Evolutionary conservation across 768 basidiomycete species (phyloP).

Genomic region (Fomitopsis serialis): DNA sequence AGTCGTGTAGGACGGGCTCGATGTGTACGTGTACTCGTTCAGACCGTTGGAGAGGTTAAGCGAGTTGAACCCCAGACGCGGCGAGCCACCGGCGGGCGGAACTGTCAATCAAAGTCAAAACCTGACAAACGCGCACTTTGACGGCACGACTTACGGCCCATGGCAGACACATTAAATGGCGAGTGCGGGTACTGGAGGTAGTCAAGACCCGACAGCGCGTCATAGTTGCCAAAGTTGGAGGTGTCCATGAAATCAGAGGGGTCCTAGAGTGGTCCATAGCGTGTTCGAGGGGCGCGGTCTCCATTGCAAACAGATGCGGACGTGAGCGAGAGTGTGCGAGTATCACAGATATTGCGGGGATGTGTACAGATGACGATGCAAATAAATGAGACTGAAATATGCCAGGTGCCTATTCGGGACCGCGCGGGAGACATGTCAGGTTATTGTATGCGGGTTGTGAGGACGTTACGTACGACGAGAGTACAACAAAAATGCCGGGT

Average conservation of each 20-base stretch:
- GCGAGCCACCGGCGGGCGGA: constrained; percentile 43
- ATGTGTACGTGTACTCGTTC: constrained; percentile 56
- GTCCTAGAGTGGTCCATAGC: constrained; percentile 43
- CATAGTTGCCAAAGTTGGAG: constrained; percentile 35
- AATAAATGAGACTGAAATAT: constrained; percentile 19
- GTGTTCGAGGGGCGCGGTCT: constrained; percentile 40
- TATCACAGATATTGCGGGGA: constrained; percentile 15
- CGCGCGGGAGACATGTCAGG: not conserved
- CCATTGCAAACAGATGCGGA: constrained; percentile 29
- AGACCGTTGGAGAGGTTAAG: constrained; percentile 53
- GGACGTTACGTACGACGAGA: constrained; percentile 10
- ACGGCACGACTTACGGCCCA: constrained; percentile 49
- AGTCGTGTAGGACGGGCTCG: constrained; percentile 49
- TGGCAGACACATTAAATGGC: constrained; percentile 51
- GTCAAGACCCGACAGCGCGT: constrained; percentile 39
- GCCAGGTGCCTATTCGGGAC: constrained; percentile 11
- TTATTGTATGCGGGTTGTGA: constrained; percentile 16
- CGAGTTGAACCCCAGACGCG: constrained; percentile 58
- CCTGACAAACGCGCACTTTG: constrained; percentile 2
- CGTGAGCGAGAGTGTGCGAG: constrained; percentile 10
- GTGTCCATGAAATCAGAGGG: constrained; percentile 46
- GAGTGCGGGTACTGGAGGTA: constrained; percentile 73
- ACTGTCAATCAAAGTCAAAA: constrained; percentile 1
- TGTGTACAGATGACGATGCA: constrained; percentile 15
- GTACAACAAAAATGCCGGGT: constrained; percentile 13